Evolutionary conservation across 768 basidiomycete genomes (phyloP).

Genomic region (Rhodocollybia butyracea): DNA sequence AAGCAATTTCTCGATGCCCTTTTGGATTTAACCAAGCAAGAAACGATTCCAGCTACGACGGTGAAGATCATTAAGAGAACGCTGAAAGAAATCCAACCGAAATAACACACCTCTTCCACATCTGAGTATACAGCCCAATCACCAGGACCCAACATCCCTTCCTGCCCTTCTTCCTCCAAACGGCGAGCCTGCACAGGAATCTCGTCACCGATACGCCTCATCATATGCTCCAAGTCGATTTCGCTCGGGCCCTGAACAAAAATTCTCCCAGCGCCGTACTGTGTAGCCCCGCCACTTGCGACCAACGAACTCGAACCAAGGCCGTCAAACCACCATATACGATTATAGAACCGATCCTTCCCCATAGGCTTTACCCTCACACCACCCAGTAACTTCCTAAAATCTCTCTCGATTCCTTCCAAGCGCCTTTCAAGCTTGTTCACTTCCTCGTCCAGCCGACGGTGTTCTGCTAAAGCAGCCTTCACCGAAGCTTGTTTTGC

Average conservation of each 20-base stretch:
- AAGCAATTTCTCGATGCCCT: conserved; percentile 81
- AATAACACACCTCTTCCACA: conserved; percentile 76
- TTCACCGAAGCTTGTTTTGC: conserved; percentile 77
- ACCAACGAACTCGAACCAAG: conserved; percentile 82
- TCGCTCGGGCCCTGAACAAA: conserved; percentile 92
- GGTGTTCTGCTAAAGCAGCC: conserved; percentile 79
- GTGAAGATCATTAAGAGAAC: conserved; percentile 10
- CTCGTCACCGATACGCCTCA: conserved; percentile 54
- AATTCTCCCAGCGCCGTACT: conserved; percentile 86
- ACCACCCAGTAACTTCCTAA: conserved; percentile 82
- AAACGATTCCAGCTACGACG: conserved; percentile 71
- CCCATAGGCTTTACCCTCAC: conserved; percentile 88
- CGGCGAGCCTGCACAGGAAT: conserved; percentile 51
- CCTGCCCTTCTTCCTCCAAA: conserved; percentile 76
- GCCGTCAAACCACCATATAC: conserved; percentile 99
- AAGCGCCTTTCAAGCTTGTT: conserved; percentile 77
- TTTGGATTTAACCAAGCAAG: conserved; percentile 89
- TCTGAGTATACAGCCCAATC: conserved; percentile 94
- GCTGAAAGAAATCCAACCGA: not conserved
- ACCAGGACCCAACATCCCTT: conserved; percentile 64
- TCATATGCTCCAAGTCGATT: conserved; percentile 71
- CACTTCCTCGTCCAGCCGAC: conserved; percentile 84
- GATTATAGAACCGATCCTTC: conserved; percentile 89
- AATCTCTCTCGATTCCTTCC: conserved; percentile 89
- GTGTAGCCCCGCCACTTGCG: conserved; percentile 71